Percentiles rank a stretch among this genome's conserved stretches.
Conservation (phyloP, 305 asterid species). For the Stenogyne calaminthoides region DNA sequence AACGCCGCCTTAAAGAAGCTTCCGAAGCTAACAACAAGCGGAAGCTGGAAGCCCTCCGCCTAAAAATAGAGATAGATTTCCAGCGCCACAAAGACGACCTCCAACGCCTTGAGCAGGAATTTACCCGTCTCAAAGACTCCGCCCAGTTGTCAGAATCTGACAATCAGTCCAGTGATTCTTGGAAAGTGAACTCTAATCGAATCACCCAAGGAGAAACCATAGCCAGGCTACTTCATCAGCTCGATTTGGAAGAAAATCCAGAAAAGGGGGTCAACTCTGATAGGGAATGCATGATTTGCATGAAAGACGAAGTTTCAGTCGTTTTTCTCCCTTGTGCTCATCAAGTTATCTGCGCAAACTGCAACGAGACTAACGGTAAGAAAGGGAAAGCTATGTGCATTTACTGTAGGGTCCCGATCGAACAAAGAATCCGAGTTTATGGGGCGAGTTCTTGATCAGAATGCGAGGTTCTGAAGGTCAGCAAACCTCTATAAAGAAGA, state of each 20-base stretch:
- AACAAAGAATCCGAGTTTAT: conserved; percentile 74
- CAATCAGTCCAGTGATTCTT: conserved; percentile 40
- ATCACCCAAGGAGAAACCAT: conserved; percentile 51
- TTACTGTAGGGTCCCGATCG: conserved; percentile 74
- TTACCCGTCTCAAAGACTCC: conserved; percentile 67
- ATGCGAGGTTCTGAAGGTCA: not conserved
- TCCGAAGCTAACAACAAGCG: conserved; percentile 73
- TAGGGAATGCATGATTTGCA: conserved; percentile 80
- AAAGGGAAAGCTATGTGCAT: conserved; percentile 77
- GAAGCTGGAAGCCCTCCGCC: conserved; percentile 77
- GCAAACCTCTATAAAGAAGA: conserved; percentile 15
- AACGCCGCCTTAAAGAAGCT: conserved; percentile 73
- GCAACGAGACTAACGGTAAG: conserved; percentile 69
- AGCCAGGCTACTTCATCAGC: conserved; percentile 58
- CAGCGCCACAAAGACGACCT: conserved; percentile 96
- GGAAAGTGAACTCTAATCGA: conserved; percentile 45
- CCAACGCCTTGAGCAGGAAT: conserved; percentile 87
- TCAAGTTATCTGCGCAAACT: conserved; percentile 78
- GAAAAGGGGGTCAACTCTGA: conserved; percentile 51
- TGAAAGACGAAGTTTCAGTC: conserved; percentile 78
- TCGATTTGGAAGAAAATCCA: conserved; percentile 50
- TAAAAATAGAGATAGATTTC: conserved; percentile 80
- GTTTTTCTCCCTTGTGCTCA: conserved; percentile 96
- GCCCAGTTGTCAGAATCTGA: conserved; percentile 49
- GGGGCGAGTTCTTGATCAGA: conserved; percentile 69